Base-by-base conservation (phyloP, 106 monocot genomes). In the Iris macrosiphon region DNA sequence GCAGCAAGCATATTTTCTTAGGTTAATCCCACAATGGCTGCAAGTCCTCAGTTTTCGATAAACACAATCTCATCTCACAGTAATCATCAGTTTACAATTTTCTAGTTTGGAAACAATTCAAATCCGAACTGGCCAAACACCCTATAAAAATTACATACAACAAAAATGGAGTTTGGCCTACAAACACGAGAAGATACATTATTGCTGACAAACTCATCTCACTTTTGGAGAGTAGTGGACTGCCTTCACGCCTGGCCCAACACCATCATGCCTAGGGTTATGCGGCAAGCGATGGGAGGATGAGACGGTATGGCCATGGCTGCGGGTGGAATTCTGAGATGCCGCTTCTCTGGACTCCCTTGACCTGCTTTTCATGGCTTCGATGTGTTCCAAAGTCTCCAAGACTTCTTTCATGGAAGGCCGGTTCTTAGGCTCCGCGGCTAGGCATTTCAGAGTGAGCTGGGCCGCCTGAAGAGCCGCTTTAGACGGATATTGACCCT, bases 341-440 rank as follows among this genome's bases (percentile, higher is more conserved):
- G 70, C 13, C 14, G 21, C 11, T 1, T 42, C 61, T 37, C 50
- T 37, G 4, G 66, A 55, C 41, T 66, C 40, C 45, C 50, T 70
- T 25, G 45, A 43, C 19, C 19, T 53, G 4, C 52, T 52, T 54
- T 55, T 62, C 16, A 62, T 7, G 6, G 62, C 52, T 54, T 61
- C 45, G 3, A 70, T 62, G 27, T 33, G 32, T 29, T 62, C 70
- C 1, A 70, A 31, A 33, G 19, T 60, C 37, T 70, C 70, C 0
- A 70, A 43, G 14, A 70, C 70, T 47, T 70, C 61, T 24, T 62
- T 62, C 70, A 70, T 70, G 0, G 70, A 70, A 4, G 70, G 70
- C 24, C 70, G 41, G 26, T 20, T 62, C 35, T 55, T 70, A 3
- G 60, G 70, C 26, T 62, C 70, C 2, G 18, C 40, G 4, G 33